These are phyloP conservation scores for Penicillium sp. DNA, from an alignment of 2,329 filamentous ascomycete genomes.

Conservation along the genomic window DNA sequence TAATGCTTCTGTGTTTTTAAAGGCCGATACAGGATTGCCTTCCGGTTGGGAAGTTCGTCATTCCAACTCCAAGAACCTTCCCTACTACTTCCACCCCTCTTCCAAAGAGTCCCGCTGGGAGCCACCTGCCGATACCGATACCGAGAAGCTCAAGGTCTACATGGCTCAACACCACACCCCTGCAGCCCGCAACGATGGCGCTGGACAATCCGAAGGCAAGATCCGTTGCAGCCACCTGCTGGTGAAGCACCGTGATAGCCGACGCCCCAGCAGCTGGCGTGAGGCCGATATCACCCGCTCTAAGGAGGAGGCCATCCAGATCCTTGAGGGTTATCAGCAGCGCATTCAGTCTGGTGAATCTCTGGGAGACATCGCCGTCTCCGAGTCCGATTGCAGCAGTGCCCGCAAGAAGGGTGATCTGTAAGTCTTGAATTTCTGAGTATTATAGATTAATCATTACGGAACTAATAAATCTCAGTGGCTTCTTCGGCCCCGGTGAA, in stretches of 20 bases:
- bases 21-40: slow-evolving; percentile 79
- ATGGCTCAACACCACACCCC: slow-evolving; percentile 82
- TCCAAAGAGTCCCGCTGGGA: slow-evolving; percentile 95
- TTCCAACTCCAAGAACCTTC: slow-evolving; percentile 97
- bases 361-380: slow-evolving; percentile 80
- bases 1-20: slow-evolving; percentile 4
- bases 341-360: slow-evolving; percentile 71
- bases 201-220: slow-evolving; percentile 66
- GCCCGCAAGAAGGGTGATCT: slow-evolving; percentile 91
- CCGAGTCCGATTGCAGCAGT: slow-evolving; percentile 93
- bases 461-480: slow-evolving; percentile 47
- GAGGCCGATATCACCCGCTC: slow-evolving; percentile 83
- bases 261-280: slow-evolving; percentile 89
- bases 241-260: slow-evolving; percentile 87
- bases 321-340: slow-evolving; percentile 72
- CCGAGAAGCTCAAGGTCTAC: slow-evolving; percentile 87
- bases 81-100: slow-evolving; percentile 93
- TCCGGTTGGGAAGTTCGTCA: slow-evolving; percentile 92
- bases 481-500: slow-evolving; percentile 89
- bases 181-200: slow-evolving; percentile 30
- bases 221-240: slow-evolving; percentile 91
- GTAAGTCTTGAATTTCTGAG: slow-evolving; percentile 44
- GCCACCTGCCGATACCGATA: slow-evolving; percentile 82
- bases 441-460: neutral
- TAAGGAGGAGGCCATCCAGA: slow-evolving; percentile 80